A percentile compares a stretch with the other conserved stretches of the same genome.
phyloP scores from a whole-genome alignment of 1,139 yeast species.

The Blastobotrys malaysiensis region DNA sequence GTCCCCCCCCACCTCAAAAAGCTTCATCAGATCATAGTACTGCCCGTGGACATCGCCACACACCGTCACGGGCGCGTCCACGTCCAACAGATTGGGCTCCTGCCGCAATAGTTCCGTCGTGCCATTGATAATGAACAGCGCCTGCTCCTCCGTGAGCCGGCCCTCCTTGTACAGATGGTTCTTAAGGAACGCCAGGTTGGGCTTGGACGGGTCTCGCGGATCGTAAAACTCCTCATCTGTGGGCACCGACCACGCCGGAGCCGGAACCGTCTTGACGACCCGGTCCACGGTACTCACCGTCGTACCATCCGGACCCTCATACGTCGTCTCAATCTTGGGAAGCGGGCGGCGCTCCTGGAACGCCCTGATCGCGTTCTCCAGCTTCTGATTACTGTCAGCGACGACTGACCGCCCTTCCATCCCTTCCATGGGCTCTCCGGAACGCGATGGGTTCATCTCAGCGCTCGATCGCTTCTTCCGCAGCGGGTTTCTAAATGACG shows the following conservation, averaged over 20 bases:
- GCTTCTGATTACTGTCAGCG: constrained; percentile 16
- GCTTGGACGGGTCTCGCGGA: constrained; percentile 38
- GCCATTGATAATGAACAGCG: constrained; percentile 55
- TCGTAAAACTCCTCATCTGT: constrained; percentile 69
- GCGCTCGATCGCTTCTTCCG: not conserved
- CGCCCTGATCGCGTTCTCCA: constrained; percentile 70
- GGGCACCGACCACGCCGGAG: constrained; percentile 67
- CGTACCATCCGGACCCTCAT: constrained; percentile 67
- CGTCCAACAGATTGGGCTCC: constrained; percentile 76
- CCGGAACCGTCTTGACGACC: constrained; percentile 55
- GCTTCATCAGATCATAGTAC: constrained; percentile 80
- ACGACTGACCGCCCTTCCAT: not conserved
- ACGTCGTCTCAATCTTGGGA: constrained; percentile 45
- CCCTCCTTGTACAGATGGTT: constrained; percentile 81
- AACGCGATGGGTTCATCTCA: not conserved
- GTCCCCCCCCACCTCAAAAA: constrained; percentile 92
- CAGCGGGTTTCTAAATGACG: not conserved
- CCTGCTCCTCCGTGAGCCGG: constrained; percentile 66
- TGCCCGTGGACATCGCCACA: constrained; percentile 98
- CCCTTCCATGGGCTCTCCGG: not conserved
- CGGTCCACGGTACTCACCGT: constrained; percentile 62
- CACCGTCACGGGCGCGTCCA: constrained; percentile 91
- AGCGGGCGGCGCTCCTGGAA: constrained; percentile 48
- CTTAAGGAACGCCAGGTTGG: constrained; percentile 65
- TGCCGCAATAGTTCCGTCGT: constrained; percentile 63